These are phyloP conservation scores for Fragilaria crotonensis DNA, from an alignment of 108 stramenopile genomes.

Conservation along the genomic window DNA sequence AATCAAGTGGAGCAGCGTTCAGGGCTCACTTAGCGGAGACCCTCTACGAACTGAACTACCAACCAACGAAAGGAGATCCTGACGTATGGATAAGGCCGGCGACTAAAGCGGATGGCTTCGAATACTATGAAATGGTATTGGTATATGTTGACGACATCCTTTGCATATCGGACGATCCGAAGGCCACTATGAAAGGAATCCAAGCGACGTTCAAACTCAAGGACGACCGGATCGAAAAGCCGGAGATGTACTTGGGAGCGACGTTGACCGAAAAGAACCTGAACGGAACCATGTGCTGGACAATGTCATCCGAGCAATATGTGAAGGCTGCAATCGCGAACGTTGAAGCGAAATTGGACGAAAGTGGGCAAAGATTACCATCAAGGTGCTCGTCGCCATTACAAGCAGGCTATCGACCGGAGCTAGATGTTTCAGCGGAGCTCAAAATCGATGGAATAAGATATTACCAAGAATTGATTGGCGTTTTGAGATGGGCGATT, in stretches of 20 bases:
- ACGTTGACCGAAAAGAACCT: slow-evolving; percentile 16
- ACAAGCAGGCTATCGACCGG: slow-evolving; percentile 15
- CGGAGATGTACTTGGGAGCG: slow-evolving; percentile 31
- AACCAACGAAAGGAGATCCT: slow-evolving; percentile 8
- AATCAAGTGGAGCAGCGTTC: slow-evolving; percentile 9
- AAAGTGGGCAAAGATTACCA: neutral
- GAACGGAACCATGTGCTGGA: neutral
- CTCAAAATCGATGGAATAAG: slow-evolving; percentile 7
- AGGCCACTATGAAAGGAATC: slow-evolving; percentile 24
- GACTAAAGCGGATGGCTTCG: neutral
- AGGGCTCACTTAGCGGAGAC: slow-evolving; percentile 9
- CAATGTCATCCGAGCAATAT: too few relatives aligned
- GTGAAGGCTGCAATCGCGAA: neutral
- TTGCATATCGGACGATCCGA: neutral
- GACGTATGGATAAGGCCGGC: slow-evolving; percentile 30
- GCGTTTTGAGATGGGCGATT: slow-evolving; percentile 23
- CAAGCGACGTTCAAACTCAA: slow-evolving; percentile 17
- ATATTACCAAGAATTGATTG: slow-evolving; percentile 12
- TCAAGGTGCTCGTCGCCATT: slow-evolving; percentile 3
- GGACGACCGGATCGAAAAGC: slow-evolving; percentile 27
- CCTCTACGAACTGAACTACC: slow-evolving; percentile 13
- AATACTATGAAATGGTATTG: slow-evolving; percentile 30
- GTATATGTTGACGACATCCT: slow-evolving; percentile 18
- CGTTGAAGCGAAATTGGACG: neutral
- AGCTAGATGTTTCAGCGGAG: slow-evolving; percentile 12